These are phyloP conservation scores for Clavulina sp. DNA, from an alignment of 768 basidiomycete genomes.

Conservation along the genomic window DNA sequence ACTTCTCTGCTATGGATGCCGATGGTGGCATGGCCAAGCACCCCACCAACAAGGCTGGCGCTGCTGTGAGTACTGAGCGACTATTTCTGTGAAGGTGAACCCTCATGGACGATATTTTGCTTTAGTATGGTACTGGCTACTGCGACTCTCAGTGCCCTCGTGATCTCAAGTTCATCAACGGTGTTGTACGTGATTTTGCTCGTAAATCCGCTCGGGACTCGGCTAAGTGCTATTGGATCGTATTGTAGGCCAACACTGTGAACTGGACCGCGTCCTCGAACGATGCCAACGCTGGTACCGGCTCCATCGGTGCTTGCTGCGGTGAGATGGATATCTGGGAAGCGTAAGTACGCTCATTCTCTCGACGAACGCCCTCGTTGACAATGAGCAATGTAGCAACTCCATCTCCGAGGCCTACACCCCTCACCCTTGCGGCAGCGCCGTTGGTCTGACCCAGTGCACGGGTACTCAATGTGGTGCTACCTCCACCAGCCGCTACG, in stretches of 20 bases:
- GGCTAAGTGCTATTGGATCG: too few species aligned
- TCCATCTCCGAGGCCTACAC: slow-evolving; percentile 32
- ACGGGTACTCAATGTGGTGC: too few species aligned
- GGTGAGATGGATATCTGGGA: slow-evolving; percentile 46
- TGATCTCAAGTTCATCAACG: slow-evolving; percentile 44
- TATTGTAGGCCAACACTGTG: slow-evolving; percentile 30
- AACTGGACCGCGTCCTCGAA: slow-evolving; percentile 25
- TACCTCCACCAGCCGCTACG: slow-evolving; percentile 22
- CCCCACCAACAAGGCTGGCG: slow-evolving; percentile 42
- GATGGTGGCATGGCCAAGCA: slow-evolving; percentile 35
- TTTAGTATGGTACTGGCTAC: slow-evolving; percentile 49
- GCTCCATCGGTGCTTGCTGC: slow-evolving; percentile 35
- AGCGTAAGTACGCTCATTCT: too few species aligned
- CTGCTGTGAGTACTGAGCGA: too few species aligned
- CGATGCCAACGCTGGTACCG: slow-evolving; percentile 30
- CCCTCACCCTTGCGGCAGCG: slow-evolving; percentile 33
- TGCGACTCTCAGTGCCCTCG: slow-evolving; percentile 45
- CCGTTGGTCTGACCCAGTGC: slow-evolving; percentile 27
- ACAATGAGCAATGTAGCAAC: too few species aligned
- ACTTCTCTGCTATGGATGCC: slow-evolving; percentile 42
- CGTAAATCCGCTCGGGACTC: too few species aligned
- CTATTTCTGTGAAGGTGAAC: too few species aligned
- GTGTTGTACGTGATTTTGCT: slow-evolving; percentile 24
- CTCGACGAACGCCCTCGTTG: too few species aligned
- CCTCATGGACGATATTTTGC: too few species aligned